Evolutionary conservation across 2,329 filamentous ascomycete species (phyloP), one percentile per base, ranked within the genome.

Genomic region (Hypoxylon sp.): DNA sequence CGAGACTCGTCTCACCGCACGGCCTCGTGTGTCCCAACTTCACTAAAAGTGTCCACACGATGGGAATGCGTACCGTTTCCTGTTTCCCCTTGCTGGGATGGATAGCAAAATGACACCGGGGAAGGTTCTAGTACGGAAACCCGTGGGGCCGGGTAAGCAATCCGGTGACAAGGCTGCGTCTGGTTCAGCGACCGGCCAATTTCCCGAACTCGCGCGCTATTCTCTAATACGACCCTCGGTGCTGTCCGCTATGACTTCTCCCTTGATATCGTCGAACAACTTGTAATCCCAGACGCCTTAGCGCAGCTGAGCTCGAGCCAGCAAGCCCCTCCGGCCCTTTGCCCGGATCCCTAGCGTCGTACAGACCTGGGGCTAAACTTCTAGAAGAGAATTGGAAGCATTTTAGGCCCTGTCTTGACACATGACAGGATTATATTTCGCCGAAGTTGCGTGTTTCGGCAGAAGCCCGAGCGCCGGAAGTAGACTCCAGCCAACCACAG

Each of bases 381-480:
- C 64, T 67, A 67, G 64, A 67, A 67, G 61, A 50, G 48, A 64
- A 50, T 64, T 62, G 51, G 51, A 65, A 67, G 34, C 11, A 30
- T 57, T 50, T 52, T 50, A 13, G 41, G 43, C 24, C 15, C 22
- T 13, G 15, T 34, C 17, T 41, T 49, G 19, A 49, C 53, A 59
- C 43, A 3, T 50, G 48, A 56, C 55, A 52, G 56, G 19, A 48
- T 10, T 15, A 17, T 48, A 62, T 64, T 62, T 59, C 57, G 56
- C 64, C 64, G 61, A 67, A 51, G 30, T 48, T 43, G 47, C 19
- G 52, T 22, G 61, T 67, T 59, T 58, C 51, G 30, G 49, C 11
- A 22, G 24, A 30, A 17, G 43, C 19, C 20, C n/a, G n/a, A n/a
- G n/a, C n/a, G n/a, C n/a, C n/a, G n/a, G n/a, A n/a, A n/a, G n/a